A percentile compares a stretch with the other conserved stretches of the same genome.
phyloP scores from a whole-genome alignment of 1,284 basidiomycete genomes.

The Wolfiporia cocos region DNA sequence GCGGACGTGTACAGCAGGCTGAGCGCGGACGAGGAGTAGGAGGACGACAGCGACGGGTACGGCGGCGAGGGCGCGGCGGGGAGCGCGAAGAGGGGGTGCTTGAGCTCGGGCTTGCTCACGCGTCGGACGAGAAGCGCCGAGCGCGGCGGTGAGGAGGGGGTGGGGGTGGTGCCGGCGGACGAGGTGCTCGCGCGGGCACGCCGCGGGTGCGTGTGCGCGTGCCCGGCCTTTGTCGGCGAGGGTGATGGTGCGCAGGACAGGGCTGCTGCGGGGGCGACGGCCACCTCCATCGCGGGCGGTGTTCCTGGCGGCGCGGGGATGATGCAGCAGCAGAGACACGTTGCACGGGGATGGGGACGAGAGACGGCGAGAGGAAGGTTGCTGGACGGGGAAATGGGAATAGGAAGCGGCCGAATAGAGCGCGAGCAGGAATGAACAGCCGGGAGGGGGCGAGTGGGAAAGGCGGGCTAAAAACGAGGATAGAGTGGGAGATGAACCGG shows the following conservation, averaged over 20 bases:
- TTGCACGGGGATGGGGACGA: slow-evolving; percentile 1
- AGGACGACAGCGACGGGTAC: neutral
- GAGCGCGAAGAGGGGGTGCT: slow-evolving; percentile 4
- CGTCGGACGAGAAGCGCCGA: slow-evolving; percentile 8
- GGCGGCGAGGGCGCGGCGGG: slow-evolving; percentile 1
- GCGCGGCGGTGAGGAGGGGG: slow-evolving; percentile 2
- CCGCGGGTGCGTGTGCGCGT: no score
- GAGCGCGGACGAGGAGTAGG: slow-evolving; percentile 5
- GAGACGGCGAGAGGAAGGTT: no score
- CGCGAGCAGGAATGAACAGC: neutral
- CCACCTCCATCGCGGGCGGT: neutral
- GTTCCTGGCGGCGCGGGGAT: neutral
- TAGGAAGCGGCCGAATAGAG: neutral
- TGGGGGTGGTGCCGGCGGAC: slow-evolving; percentile 4
- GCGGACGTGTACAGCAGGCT: slow-evolving; percentile 1
- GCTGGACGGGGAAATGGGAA: slow-evolving; percentile 2
- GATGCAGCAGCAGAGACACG: neutral
- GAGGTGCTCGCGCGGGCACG: slow-evolving; percentile 1
- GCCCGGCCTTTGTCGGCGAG: neutral
- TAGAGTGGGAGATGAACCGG: slow-evolving; percentile 1
- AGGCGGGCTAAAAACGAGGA: no score
- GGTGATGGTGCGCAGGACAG: neutral
- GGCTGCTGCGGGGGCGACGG: neutral
- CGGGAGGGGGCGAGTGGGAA: no score
- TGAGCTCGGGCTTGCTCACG: slow-evolving; percentile 4